Evolutionary conservation across 208 protist species (phyloP), one percentile per base, ranked within the genome.

Genomic region (Lotmaria passim): DNA sequence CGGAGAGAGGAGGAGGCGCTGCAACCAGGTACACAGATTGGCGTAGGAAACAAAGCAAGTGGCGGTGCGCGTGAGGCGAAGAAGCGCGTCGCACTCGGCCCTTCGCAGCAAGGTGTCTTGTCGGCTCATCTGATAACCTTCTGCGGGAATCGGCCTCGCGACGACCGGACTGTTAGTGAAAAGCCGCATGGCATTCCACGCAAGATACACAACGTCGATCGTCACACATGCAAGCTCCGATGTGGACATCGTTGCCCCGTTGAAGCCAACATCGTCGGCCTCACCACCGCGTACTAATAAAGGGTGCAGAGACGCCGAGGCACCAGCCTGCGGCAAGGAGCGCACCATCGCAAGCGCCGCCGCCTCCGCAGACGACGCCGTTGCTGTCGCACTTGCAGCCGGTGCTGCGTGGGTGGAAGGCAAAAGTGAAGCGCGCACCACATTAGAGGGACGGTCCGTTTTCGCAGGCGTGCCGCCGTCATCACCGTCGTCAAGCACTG

Each of bases 141-240:
- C 41, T 19, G 5, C n/a, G 7, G 41, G n/a, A 4, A 17, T 4
- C 14, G 41, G n/a, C 7, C 41, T 17, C 15, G 41, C 3, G n/a
- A 17, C 11, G 41, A 21, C 15, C 3, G 15, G 11, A 19, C 41
- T 46, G 41, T 19, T 46, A n/a, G n/a, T n/a, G n/a, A n/a, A n/a
- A n/a, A n/a, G n/a, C n/a, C n/a, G 17, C 46, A 44, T 75, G 4
- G 60, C 69, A n/a, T 12, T 12, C 69, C 60, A 75, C 19, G 61
- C 50, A 33, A 75, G 69, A 26, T 55, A 12, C 0, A 69, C 52
- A 7, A 75, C 38, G 28, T 75, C 51, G 23, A 56, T 39, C 15
- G 53, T 75, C 43, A 46, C 17, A 3, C 15, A 0, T 1, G 44
- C 34, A 30, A 75, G 61, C 56, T 56, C 47, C 21, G 34, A 12